These are phyloP conservation scores for Ophiosphaerella narmari DNA, from an alignment of 2,329 filamentous ascomycete species.

Conservation along the genomic window DNA sequence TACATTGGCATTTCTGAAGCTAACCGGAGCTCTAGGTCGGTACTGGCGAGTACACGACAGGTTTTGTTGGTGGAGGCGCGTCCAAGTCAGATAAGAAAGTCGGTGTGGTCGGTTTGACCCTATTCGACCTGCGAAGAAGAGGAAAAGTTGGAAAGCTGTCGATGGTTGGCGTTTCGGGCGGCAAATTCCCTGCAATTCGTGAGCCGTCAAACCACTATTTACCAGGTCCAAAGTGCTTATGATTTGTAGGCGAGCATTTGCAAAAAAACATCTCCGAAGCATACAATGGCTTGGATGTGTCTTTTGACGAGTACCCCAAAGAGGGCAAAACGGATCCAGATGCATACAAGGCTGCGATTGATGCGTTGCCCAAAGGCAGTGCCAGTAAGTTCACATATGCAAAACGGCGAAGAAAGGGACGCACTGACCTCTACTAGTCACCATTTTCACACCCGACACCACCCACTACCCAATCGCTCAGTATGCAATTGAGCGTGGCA, in stretches of 20 bases:
- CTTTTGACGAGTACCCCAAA: slow-evolving; percentile 80
- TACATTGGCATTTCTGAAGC: slow-evolving; percentile 10
- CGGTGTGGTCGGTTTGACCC: slow-evolving; percentile 85
- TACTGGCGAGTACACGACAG: slow-evolving; percentile 95
- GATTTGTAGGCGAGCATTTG: slow-evolving; percentile 72
- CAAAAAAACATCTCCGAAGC: slow-evolving; percentile 83
- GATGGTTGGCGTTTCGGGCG: slow-evolving; percentile 89
- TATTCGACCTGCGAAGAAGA: slow-evolving; percentile 85
- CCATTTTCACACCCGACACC: slow-evolving; percentile 93
- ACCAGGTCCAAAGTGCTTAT: slow-evolving; percentile 18
- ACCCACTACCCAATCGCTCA: slow-evolving; percentile 91
- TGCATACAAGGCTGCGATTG: slow-evolving; percentile 87
- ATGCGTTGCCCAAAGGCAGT: slow-evolving; percentile 77
- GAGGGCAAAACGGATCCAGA: slow-evolving; percentile 76
- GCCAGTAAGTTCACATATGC: slow-evolving; percentile 57
- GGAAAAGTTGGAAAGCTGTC: slow-evolving; percentile 84
- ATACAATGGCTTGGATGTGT: slow-evolving; percentile 88
- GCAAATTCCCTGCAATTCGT: slow-evolving; percentile 91
- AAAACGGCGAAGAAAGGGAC: neutral
- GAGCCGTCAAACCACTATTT: slow-evolving; percentile 42
- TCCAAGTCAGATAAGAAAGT: slow-evolving; percentile 95
- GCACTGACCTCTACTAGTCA: slow-evolving; percentile 54
- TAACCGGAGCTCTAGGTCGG: slow-evolving; percentile 62
- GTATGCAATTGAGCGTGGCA: slow-evolving; percentile 84
- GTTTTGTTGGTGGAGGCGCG: slow-evolving; percentile 81